Evolutionary conservation across 2,329 filamentous ascomycete genomes (phyloP).

Genomic region (Cercospora zeina): DNA sequence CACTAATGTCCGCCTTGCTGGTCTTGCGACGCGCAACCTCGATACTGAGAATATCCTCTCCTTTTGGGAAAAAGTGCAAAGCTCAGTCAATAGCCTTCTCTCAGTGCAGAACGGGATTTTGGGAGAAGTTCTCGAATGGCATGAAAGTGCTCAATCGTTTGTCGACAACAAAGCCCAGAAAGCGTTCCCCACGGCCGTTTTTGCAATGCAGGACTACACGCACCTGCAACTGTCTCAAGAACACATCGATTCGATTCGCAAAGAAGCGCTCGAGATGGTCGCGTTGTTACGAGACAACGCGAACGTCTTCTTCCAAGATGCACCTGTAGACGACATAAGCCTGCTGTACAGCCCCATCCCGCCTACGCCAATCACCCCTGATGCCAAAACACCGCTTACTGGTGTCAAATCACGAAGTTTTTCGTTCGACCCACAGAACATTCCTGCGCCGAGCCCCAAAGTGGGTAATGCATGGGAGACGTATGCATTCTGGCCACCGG

Average conservation of each 20-base stretch:
- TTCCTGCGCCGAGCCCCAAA: slow-evolving; percentile 73
- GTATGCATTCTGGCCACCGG: slow-evolving; percentile 93
- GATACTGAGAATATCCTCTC: slow-evolving; percentile 81
- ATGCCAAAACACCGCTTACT: slow-evolving; percentile 48
- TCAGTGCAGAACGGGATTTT: slow-evolving; percentile 74
- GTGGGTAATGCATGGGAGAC: slow-evolving; percentile 82
- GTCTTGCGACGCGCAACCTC: slow-evolving; percentile 56
- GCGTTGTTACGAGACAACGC: slow-evolving; percentile 78
- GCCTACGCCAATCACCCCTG: slow-evolving; percentile 67
- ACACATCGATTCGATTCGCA: slow-evolving; percentile 70
- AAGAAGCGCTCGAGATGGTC: slow-evolving; percentile 78
- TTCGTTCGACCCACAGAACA: slow-evolving; percentile 73
- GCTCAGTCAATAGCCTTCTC: slow-evolving; percentile 71
- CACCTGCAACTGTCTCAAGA: slow-evolving; percentile 78
- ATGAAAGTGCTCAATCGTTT: slow-evolving; percentile 88
- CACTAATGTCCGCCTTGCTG: slow-evolving; percentile 27
- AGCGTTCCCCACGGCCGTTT: slow-evolving; percentile 60
- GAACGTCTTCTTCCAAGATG: slow-evolving; percentile 78
- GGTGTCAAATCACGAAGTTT: slow-evolving; percentile 63
- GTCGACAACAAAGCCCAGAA: slow-evolving; percentile 82
- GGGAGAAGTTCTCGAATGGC: slow-evolving; percentile 88
- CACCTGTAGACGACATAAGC: slow-evolving; percentile 88
- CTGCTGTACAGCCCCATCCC: slow-evolving; percentile 79
- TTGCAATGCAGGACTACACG: slow-evolving; percentile 59
- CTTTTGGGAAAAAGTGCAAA: slow-evolving; percentile 85